These are phyloP conservation scores for Perilla frutescens DNA, from an alignment of 257 asterid species.

Conservation along the genomic window DNA sequence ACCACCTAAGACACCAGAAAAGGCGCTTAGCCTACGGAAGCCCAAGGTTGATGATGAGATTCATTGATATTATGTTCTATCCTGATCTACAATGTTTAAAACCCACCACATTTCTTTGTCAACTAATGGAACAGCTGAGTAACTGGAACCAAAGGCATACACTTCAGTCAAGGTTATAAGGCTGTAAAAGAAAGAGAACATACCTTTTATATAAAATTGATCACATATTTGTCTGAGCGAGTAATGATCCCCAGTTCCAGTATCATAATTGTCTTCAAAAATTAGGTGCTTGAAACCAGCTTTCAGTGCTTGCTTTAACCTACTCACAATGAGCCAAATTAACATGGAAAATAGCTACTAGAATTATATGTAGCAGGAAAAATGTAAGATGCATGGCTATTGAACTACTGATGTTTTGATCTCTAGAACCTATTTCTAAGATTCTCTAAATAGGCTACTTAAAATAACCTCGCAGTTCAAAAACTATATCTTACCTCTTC, in stretches of 20 bases:
- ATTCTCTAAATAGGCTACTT: neutral
- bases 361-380: slow-evolving; percentile 15
- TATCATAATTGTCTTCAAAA: slow-evolving; percentile 98
- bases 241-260: slow-evolving; percentile 99
- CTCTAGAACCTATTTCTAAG: neutral
- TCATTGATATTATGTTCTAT: neutral
- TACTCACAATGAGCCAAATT: slow-evolving; percentile 39
- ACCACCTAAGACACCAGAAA: slow-evolving; percentile 4
- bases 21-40: neutral
- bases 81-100: slow-evolving; percentile 4
- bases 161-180: slow-evolving; percentile 14
- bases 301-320: slow-evolving; percentile 95
- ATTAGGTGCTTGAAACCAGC: slow-evolving; percentile 97
- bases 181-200: slow-evolving; percentile 16
- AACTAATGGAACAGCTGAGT: slow-evolving; percentile 9
- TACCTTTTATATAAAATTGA: slow-evolving; percentile 87
- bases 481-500: slow-evolving; percentile 63
- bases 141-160: slow-evolving; percentile 14
- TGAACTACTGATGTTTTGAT: neutral
- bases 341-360: slow-evolving; percentile 6
- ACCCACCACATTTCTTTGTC: slow-evolving; percentile 6
- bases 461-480: neutral
- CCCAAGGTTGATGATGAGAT: slow-evolving; percentile 2
- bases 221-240: slow-evolving; percentile 97
- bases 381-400: slow-evolving; percentile 1